Evolutionary conservation across 2,329 filamentous ascomycete genomes (phyloP).

Genomic region (Colletotrichum cordylinicola): DNA sequence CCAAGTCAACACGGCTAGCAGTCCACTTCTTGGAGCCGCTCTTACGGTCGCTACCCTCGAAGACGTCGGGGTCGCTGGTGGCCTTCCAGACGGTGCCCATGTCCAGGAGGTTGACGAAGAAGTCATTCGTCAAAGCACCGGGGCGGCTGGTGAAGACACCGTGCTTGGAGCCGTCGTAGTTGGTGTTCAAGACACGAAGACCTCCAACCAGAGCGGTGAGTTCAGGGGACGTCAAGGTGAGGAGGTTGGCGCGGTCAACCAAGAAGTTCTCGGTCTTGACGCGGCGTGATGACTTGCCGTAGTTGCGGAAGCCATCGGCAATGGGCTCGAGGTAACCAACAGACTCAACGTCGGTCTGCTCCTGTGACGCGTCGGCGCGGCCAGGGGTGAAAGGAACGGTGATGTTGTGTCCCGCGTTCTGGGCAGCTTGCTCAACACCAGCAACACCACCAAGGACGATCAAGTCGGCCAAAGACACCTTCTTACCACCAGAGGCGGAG

Average conservation of each 20-base stretch:
- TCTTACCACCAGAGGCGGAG: constrained; percentile 70
- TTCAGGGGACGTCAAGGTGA: constrained; percentile 75
- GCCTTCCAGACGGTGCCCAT: constrained; percentile 69
- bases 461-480: constrained; percentile 77
- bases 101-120: constrained; percentile 82
- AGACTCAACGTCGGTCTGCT: constrained; percentile 73
- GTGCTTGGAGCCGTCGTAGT: constrained; percentile 71
- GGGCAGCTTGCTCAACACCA: constrained; percentile 74
- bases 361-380: constrained; percentile 73
- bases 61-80: constrained; percentile 58
- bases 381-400: constrained; percentile 76
- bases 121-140: constrained; percentile 78
- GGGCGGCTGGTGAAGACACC: constrained; percentile 74
- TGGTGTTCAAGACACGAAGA: constrained; percentile 71
- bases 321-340: constrained; percentile 71
- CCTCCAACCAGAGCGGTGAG: constrained; percentile 75
- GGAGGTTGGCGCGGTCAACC: constrained; percentile 73
- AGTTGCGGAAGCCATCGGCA: constrained; percentile 81
- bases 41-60: constrained; percentile 69
- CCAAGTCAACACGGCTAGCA: constrained; percentile 71
- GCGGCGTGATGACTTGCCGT: constrained; percentile 65
- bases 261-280: constrained; percentile 73
- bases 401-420: constrained; percentile 49
- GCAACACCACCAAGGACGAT: constrained; percentile 76
- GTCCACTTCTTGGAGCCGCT: constrained; percentile 71